A percentile compares a stretch with the other conserved stretches of the same genome.
Conservation (phyloP, 352 stramenopile species). For the Globisporangium acanthophoron region DNA sequence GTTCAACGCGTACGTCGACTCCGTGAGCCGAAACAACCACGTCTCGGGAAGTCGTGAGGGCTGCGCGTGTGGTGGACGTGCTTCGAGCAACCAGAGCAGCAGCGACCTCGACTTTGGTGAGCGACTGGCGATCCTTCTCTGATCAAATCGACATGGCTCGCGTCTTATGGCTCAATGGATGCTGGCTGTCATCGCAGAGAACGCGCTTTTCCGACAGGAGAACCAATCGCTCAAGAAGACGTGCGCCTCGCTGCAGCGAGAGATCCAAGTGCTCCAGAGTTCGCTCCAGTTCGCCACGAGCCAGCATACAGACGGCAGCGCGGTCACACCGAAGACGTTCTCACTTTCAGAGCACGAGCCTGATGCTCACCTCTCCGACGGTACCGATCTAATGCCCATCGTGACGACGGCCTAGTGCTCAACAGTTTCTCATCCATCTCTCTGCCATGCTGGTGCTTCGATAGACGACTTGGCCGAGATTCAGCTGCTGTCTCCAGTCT, state of each 20-base stretch:
- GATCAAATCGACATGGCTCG: background rate
- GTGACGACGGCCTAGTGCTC: background rate
- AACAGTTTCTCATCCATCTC: background rate
- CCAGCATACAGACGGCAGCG: background rate
- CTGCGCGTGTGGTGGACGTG: slow-evolving; percentile 1
- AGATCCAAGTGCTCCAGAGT: slow-evolving; percentile 42
- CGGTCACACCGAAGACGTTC: background rate
- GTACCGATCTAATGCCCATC: slow-evolving; percentile 1
- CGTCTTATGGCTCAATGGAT: background rate
- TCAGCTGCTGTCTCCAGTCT: slow-evolving; percentile 16
- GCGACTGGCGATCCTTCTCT: background rate
- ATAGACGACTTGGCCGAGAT: slow-evolving; percentile 27
- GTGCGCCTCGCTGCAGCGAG: slow-evolving; percentile 37
- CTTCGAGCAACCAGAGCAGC: slow-evolving; percentile 14
- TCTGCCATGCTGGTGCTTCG: background rate
- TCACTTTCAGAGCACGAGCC: slow-evolving; percentile 1
- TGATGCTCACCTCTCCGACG: slow-evolving; percentile 16
- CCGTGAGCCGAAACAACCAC: slow-evolving; percentile 17
- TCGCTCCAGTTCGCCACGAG: slow-evolving; percentile 17
- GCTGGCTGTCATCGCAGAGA: slow-evolving; percentile 22
- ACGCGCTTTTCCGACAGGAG: slow-evolving; percentile 41
- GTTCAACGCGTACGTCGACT: slow-evolving; percentile 45
- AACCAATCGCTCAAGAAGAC: slow-evolving; percentile 48
- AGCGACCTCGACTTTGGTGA: slow-evolving; percentile 20
- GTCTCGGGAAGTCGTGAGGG: background rate